Base-by-base conservation (phyloP, 495 filamentous ascomycete species). In the Margaritispora aquatica region DNA sequence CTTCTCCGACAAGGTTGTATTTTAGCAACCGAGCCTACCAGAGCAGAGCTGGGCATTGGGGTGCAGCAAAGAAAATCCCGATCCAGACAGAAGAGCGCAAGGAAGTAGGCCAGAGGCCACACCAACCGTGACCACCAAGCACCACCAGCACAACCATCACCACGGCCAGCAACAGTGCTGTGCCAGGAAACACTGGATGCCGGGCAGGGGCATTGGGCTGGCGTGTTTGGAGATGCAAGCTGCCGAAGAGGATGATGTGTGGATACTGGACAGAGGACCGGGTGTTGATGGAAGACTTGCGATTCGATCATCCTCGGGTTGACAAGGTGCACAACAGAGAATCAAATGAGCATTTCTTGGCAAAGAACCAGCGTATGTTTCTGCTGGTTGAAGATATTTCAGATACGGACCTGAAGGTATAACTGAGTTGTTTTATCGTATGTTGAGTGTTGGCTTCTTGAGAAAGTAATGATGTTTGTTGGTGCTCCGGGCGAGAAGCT, bases 141-240 rank as follows among this genome's bases (percentile, higher is more conserved):
- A n/a, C n/a, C n/a, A n/a, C n/a, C n/a, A n/a, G n/a, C n/a, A n/a
- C n/a, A n/a, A n/a, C n/a, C n/a, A n/a, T n/a, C n/a, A 36, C n/a
- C 17, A 24, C 26, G 19, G 29, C 49, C 57, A 52, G 19, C 23
- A 15, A 55, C n/a, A 61, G 56, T 41, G 55, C 58, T 53, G 51
- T 54, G 38, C 38, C 38, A 44, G 55, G 60, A 62, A 62, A 62
- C 60, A 62, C 36, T 62, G 54, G 56, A 63, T 59, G 57, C 61
- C 61, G 57, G 52, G 50, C 56, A 57, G 51, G 61, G 56, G 41
- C 31, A 15, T 34, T n/a, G 55, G 2, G 38, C 38, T 44, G 38
- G 38, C 38, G 38, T 44, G 38, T 59, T 56, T 63, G 55, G 51
- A 46, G 17, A 41, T 63, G 61, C 61, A 63, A 56, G 41, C 52